These are phyloP conservation scores for Cryomyces minteri DNA, from an alignment of 495 filamentous ascomycete genomes.

Conservation along the genomic window DNA sequence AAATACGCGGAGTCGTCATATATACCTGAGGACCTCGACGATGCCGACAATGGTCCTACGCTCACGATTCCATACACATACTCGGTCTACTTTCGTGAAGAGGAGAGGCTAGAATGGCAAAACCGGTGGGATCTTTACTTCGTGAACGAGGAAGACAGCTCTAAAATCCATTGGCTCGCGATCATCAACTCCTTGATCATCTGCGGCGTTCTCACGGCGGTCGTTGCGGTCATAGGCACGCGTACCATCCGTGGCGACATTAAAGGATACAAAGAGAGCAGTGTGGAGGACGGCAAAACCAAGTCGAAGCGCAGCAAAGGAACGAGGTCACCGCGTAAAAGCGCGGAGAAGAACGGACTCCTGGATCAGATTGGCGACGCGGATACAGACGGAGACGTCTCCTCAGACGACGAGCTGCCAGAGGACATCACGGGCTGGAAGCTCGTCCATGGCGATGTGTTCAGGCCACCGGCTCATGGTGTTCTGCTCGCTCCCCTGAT, in stretches of 20 bases:
- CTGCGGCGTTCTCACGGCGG: conserved; percentile 58
- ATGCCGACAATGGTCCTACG: conserved; percentile 30
- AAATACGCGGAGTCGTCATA: conserved; percentile 44
- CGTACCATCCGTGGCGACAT: conserved; percentile 33
- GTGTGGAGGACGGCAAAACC: conserved; percentile 48
- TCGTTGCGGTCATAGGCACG: conserved; percentile 72
- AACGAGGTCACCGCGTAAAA: conserved; percentile 28
- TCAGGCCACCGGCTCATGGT: conserved; percentile 57
- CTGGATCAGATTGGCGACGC: conserved; percentile 44
- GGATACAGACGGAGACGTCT: conserved; percentile 41
- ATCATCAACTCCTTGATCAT: conserved; percentile 87
- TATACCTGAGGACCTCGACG: conserved; percentile 27
- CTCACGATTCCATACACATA: conserved; percentile 79
- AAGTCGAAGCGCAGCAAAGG: conserved; percentile 27
- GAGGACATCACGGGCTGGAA: conserved; percentile 92
- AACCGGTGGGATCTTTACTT: conserved; percentile 90
- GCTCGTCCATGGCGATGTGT: conserved; percentile 86
- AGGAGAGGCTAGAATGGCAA: conserved; percentile 64
- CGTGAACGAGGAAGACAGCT: conserved; percentile 73
- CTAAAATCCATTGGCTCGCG: conserved; percentile 78
- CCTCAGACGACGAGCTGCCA: conserved; percentile 54
- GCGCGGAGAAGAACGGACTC: conserved; percentile 40
- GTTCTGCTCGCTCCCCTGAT: conserved; percentile 68
- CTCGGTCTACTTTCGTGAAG: conserved; percentile 83
- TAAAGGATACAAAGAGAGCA: conserved; percentile 47